These are phyloP conservation scores for Ogataea paradorogensis DNA, from an alignment of 805 yeast species.

Conservation along the genomic window DNA sequence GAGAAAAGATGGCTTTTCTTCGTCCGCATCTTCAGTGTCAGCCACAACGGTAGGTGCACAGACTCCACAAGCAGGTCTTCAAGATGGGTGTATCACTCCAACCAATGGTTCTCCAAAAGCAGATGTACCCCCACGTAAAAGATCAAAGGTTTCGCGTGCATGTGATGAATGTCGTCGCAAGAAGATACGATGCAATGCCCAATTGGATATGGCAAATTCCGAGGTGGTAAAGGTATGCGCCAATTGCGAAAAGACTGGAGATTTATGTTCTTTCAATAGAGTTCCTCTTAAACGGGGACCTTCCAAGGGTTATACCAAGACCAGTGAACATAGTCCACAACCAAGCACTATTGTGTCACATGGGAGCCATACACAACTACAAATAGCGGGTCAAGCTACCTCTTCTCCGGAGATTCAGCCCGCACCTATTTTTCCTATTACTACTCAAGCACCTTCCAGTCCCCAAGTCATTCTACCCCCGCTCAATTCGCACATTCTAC, in stretches of 20 bases:
- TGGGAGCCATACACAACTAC: constrained; percentile 12
- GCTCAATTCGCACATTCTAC: constrained; percentile 20
- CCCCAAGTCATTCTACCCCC: constrained; percentile 28
- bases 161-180: constrained; percentile 78
- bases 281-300: constrained; percentile 80
- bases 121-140: constrained; percentile 41
- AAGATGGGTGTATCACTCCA: constrained; percentile 1
- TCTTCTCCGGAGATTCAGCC: constrained; percentile 12
- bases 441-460: constrained; percentile 2
- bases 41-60: constrained; percentile 1
- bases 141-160: constrained; percentile 75
- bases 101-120: background rate
- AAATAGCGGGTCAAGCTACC: constrained; percentile 13
- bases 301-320: constrained; percentile 55
- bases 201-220: constrained; percentile 42
- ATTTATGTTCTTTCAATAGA: constrained; percentile 63
- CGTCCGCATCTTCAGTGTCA: constrained; percentile 9
- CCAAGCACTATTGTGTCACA: constrained; percentile 5
- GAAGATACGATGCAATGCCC: constrained; percentile 70
- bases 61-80: background rate
- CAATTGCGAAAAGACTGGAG: constrained; percentile 59
- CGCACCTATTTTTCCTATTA: constrained; percentile 1
- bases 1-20: constrained; percentile 1
- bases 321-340: constrained; percentile 35
- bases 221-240: constrained; percentile 54